Base-by-base conservation (phyloP, 2,329 filamentous ascomycete species). In the Fusarium tuaranense region DNA sequence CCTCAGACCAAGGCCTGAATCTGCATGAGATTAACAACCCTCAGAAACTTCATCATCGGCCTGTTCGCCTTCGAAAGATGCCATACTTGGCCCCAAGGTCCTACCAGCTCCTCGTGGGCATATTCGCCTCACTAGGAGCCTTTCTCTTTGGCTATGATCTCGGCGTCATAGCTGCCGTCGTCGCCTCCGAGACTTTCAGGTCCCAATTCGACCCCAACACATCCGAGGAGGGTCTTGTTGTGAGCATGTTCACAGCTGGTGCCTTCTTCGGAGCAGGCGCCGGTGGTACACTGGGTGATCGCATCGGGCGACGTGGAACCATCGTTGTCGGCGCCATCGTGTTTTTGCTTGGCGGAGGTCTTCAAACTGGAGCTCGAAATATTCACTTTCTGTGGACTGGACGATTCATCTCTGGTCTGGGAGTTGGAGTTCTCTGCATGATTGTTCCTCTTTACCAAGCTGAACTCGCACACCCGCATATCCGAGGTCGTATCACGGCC, bases 381-480 rank as follows among this genome's bases (percentile, higher is more conserved):
- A 81, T 88, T 25, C 78, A 83, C 10, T 94, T 91, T 79, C 85
- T 96, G n/a, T 94, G 93, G 78, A 87, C 90, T 59, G 93, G 93
- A 14, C 88, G 94, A 51, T 88, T 89, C 74, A 84, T 95, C 61
- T 91, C 92, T 38, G 93, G 93, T 63, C 80, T 92, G 12, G 92
- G 84, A 58, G 86, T 88, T 64, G 82, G 85, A 68, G 81, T 83
- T 63, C 66, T 84, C 69, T 77, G 78, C 44, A 82, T 82, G 81
- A 80, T 81, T 13, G 80, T 84, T 68, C 82, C 93, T 4, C 83
- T 95, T 0, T 95, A 95, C 80, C 93, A 95, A 80, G 92, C 92
- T 20, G 94, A 96, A 78, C 87, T 95, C 36, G 91, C 92, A 4
- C 94, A 95, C 80, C 94, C 94, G 3, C 89, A 88, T 67, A 95